Evolutionary conservation across 202 grass and related monocot species (phyloP).

Genomic region (Alloteropsis angusta): DNA sequence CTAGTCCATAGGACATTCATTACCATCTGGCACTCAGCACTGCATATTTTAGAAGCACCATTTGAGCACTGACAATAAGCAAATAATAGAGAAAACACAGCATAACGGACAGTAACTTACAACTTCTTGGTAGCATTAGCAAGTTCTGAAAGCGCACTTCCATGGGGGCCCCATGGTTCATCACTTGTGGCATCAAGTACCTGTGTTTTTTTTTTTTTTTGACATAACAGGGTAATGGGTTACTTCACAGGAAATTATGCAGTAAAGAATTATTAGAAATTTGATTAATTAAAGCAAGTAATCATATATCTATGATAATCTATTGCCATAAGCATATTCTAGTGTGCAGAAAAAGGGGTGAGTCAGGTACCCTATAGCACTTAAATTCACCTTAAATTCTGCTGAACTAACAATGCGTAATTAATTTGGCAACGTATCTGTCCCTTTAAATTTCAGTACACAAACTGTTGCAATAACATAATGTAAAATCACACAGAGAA

Average conservation of each 20-base stretch:
- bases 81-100: neutral
- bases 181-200: slow-evolving; percentile 93
- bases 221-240: neutral
- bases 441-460: neutral
- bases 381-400: neutral
- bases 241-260: slow-evolving; percentile 3
- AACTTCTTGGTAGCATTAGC: slow-evolving; percentile 86
- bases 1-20: slow-evolving; percentile 96
- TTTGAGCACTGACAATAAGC: neutral
- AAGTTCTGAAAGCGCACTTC: slow-evolving; percentile 75
- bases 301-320: neutral
- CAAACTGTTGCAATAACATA: neutral
- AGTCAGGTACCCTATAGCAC: neutral
- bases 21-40: slow-evolving; percentile 87
- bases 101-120: slow-evolving; percentile 30
- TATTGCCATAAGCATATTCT: neutral
- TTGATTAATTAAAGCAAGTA: neutral
- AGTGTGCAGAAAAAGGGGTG: neutral
- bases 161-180: slow-evolving; percentile 97
- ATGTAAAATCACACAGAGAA: slow-evolving; percentile 1
- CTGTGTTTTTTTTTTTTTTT: slow-evolving; percentile 33
- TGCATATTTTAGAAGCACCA: slow-evolving; percentile 31
- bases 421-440: neutral
- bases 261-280: neutral
- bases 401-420: neutral